Base-by-base conservation (phyloP, 169 alveolate species). In the Cryptosporidium bovis region DNA sequence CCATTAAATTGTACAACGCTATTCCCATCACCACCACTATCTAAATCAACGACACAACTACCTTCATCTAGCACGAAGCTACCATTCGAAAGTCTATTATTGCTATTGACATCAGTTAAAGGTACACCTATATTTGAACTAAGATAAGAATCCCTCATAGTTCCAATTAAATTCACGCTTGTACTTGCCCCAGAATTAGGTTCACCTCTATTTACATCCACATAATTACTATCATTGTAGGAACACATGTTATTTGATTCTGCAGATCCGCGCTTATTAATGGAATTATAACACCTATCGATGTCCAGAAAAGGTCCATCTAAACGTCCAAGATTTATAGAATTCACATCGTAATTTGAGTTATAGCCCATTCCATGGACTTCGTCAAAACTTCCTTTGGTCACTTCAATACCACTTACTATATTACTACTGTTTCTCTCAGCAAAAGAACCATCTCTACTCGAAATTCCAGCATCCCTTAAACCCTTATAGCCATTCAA, bases 271-370 rank as follows among this genome's bases (percentile, higher is more conserved):
- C 1, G 48, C 10, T 40, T 40, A 64, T 69, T 69, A 29, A 69
- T 51, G 7, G 83, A 69, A 48, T 1, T n/a, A 40, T 40, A 40
- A 40, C 48, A 40, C 18, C 82, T 33, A 56, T 69, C 83, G 15
- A 56, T 29, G 27, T 69, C 83, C 15, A 69, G 83, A 48, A 34
- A 69, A 20, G 83, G 34, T 5, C 56, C 67, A 24, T 69, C 83
- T 56, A 53, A 20, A 18, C 83, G 83, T 6, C 67, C 66, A 69
- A 36, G 18, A 53, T 48, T 56, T 27, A 50, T 64, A 56, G 44
- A 33, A 15, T 53, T 66, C 6, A 55, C 24, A 18, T 69, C 33
- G 31, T 66, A 33, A 13, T 60, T 33, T 66, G 64, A 6, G 33
- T 53, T 20, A 20, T 20, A 53, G 24, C 40, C 40, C 27, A 24